These are phyloP conservation scores for Penicillium sp. DNA, from an alignment of 2,329 filamentous ascomycete species.

Conservation along the genomic window DNA sequence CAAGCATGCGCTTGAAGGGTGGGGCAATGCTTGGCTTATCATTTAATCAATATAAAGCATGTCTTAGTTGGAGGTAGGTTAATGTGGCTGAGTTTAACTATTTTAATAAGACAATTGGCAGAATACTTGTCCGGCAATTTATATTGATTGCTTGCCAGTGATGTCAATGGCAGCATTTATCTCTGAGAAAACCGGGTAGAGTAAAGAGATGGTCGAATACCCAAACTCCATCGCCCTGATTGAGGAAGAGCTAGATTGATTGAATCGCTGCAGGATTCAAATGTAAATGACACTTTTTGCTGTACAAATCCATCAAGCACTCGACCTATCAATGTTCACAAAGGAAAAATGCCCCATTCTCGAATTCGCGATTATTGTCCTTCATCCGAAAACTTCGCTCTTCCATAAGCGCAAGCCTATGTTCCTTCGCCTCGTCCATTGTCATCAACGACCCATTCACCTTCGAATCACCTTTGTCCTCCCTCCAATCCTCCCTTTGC, in stretches of 20 bases:
- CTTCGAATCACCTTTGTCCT: constrained; percentile 18
- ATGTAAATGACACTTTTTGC: no score
- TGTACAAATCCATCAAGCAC: no score
- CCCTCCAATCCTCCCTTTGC: constrained; percentile 43
- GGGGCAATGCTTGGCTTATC: neutral
- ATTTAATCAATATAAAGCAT: neutral
- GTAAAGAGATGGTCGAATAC: no score
- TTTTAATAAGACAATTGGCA: no score
- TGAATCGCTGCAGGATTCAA: neutral
- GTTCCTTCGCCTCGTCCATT: constrained; percentile 40
- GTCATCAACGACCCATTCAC: constrained; percentile 26
- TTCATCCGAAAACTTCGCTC: constrained; percentile 23
- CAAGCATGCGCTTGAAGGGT: neutral
- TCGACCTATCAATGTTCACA: constrained; percentile 1
- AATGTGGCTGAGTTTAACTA: neutral
- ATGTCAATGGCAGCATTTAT: no score
- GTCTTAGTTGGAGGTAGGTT: neutral
- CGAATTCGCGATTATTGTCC: neutral
- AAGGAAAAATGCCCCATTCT: neutral
- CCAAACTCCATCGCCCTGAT: no score
- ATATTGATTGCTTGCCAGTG: no score
- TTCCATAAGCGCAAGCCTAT: constrained; percentile 42
- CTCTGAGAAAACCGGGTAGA: no score
- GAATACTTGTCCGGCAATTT: no score
- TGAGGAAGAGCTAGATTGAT: neutral